Percentiles rank a stretch among this genome's conserved stretches.
These are phyloP conservation scores for Chlamydomonas sp. DNA, from an alignment of 139 green algal genomes.

Conservation along the genomic window DNA sequence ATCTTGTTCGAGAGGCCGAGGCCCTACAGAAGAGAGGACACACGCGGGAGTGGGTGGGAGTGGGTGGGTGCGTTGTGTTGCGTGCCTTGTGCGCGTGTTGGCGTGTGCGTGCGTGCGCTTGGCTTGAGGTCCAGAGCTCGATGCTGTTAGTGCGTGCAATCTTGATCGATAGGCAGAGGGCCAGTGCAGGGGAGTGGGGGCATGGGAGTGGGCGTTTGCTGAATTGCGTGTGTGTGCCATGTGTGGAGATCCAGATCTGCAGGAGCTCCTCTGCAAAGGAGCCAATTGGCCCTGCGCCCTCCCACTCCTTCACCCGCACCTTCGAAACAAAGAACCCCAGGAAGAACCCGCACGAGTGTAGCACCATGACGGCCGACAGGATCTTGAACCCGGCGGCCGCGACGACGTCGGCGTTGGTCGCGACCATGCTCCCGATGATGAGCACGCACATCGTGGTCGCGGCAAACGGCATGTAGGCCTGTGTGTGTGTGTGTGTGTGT, in stretches of 20 bases:
- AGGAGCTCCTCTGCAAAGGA: no score
- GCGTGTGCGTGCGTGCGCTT: no score
- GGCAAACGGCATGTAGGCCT: conserved; percentile 48
- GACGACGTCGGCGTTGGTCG: conserved; percentile 32
- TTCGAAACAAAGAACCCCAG: conserved; percentile 47
- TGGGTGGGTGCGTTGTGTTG: no score
- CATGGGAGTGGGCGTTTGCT: no score
- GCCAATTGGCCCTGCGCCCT: no score
- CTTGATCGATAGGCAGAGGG: conserved; percentile 33
- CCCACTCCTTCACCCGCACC: no score
- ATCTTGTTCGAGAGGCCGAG: conserved; percentile 41
- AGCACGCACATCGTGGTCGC: conserved; percentile 39
- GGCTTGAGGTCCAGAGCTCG: no score
- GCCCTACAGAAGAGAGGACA: conserved; percentile 37
- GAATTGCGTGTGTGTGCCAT: no score
- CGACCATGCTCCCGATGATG: conserved; percentile 48
- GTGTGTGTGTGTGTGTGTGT: no score
- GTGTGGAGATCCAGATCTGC: no score
- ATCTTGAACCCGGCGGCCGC: conserved; percentile 17
- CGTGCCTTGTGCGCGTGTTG: no score
- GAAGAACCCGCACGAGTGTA: conserved; percentile 48
- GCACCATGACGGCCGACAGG: conserved; percentile 25
- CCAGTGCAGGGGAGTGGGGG: no score
- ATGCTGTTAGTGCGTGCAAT: conserved; percentile 47
- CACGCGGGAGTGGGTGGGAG: conserved; percentile 41